These are phyloP conservation scores for Debaryomyces tyrocola DNA, from an alignment of 805 yeast species.

Conservation along the genomic window DNA sequence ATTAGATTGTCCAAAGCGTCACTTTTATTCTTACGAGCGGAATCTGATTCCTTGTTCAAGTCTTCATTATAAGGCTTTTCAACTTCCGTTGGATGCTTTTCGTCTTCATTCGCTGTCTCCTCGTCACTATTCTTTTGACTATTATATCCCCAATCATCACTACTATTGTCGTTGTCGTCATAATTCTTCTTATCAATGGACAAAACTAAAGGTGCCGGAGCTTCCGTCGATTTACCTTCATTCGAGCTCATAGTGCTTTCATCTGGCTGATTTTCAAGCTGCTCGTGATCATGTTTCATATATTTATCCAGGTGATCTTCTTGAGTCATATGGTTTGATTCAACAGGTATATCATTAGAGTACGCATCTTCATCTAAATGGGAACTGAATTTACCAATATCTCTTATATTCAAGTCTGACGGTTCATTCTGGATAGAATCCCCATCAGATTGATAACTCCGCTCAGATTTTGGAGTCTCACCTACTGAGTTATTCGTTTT, in stretches of 20 bases:
- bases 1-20: constrained; percentile 40
- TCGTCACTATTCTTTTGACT: neutral
- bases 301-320: neutral
- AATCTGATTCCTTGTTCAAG: neutral
- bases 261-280: neutral
- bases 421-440: constrained; percentile 44
- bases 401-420: constrained; percentile 20
- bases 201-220: constrained; percentile 18
- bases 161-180: constrained; percentile 4
- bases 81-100: neutral
- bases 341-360: neutral
- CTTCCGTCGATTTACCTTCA: neutral
- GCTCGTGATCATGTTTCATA: neutral
- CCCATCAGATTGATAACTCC: constrained; percentile 38
- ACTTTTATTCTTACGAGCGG: constrained; percentile 14
- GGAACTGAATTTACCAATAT: neutral
- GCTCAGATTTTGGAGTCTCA: constrained; percentile 36
- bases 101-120: constrained; percentile 1
- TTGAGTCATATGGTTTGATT: neutral
- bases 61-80: neutral
- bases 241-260: neutral
- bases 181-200: constrained; percentile 19
- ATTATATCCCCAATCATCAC: constrained; percentile 4
- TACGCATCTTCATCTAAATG: neutral
- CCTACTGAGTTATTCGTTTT: constrained; percentile 13